Conservation (phyloP, 2,329 filamentous ascomycete genomes). For the Elsinoe ampelina region DNA sequence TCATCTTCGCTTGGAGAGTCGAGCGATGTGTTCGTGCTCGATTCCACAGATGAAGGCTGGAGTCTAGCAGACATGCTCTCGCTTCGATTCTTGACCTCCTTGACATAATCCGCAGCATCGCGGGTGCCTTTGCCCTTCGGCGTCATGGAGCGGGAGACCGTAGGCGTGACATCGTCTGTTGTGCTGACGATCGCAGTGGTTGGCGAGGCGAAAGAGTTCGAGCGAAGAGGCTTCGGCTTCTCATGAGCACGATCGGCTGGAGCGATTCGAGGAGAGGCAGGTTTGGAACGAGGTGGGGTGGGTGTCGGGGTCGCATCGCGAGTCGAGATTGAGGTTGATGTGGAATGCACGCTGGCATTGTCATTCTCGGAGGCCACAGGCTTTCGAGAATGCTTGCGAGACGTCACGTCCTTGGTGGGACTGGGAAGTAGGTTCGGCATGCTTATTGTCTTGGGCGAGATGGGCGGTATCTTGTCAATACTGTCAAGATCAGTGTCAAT, state of each 20-base stretch:
- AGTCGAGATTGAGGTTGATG: constrained; percentile 15
- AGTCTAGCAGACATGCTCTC: background rate
- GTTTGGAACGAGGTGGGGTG: constrained; percentile 2
- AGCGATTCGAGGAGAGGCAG: constrained; percentile 12
- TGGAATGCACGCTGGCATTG: constrained; percentile 17
- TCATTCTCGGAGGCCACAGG: constrained; percentile 22
- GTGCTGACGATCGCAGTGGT: constrained; percentile 58
- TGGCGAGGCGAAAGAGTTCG: constrained; percentile 53
- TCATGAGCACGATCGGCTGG: constrained; percentile 22
- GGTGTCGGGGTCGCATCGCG: background rate
- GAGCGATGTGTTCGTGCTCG: background rate
- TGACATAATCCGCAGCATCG: constrained; percentile 41
- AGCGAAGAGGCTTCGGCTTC: constrained; percentile 48
- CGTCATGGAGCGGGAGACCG: constrained; percentile 40
- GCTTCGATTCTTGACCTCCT: constrained; percentile 22
- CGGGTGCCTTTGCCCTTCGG: constrained; percentile 44
- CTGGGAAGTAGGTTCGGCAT: constrained; percentile 17
- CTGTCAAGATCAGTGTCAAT: constrained; percentile 11
- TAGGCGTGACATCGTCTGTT: constrained; percentile 53
- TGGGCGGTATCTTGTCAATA: constrained; percentile 3
- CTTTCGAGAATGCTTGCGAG: constrained; percentile 15
- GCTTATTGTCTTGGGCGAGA: constrained; percentile 19
- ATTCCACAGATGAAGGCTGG: background rate
- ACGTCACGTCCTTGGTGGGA: constrained; percentile 10
- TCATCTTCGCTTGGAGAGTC: background rate